A percentile compares a stretch with the other conserved stretches of the same genome.
phyloP scores from a whole-genome alignment of 345 rosid genomes.

The Eucalyptus erythrocorys region DNA sequence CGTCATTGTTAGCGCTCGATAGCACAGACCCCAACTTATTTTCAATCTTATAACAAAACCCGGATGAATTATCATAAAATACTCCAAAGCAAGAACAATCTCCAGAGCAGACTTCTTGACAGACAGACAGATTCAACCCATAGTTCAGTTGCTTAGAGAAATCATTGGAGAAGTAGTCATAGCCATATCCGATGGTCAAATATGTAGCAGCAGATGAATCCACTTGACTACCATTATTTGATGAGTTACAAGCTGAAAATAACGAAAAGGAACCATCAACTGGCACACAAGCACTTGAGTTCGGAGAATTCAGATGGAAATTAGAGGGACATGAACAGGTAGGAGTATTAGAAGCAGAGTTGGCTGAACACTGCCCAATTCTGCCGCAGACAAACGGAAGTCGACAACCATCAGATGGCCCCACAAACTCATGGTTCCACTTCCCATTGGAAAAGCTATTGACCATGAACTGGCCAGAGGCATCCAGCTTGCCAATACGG shows the following conservation, averaged over 20 bases:
- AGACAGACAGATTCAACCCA: constrained; percentile 28
- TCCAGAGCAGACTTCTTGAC: constrained; percentile 44
- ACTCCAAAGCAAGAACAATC: constrained; percentile 70
- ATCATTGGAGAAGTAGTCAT: constrained; percentile 38
- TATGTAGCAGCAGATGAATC: constrained; percentile 30
- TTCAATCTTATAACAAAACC: constrained; percentile 48
- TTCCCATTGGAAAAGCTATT: constrained; percentile 26
- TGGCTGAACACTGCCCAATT: constrained; percentile 40
- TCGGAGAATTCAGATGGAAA: constrained; percentile 19
- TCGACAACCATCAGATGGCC: constrained; percentile 47
- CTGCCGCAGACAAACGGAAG: constrained; percentile 54
- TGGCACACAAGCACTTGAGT: constrained; percentile 35
- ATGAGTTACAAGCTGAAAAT: constrained; percentile 43
- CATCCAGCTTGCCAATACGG: constrained; percentile 43
- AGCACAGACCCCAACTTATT: constrained; percentile 58
- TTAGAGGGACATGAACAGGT: constrained; percentile 63
- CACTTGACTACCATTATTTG: constrained; percentile 7
- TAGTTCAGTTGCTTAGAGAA: constrained; percentile 37
- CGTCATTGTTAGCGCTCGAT: constrained; percentile 4
- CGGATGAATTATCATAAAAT: constrained; percentile 48
- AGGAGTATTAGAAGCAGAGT: constrained; percentile 8
- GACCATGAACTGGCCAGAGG: constrained; percentile 43
- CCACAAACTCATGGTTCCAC: constrained; percentile 34
- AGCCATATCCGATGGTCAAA: constrained; percentile 30
- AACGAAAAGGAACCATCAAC: constrained; percentile 23